Evolutionary conservation across 2,329 filamentous ascomycete species (phyloP).

Genomic region (Triangularia verruculosa): DNA sequence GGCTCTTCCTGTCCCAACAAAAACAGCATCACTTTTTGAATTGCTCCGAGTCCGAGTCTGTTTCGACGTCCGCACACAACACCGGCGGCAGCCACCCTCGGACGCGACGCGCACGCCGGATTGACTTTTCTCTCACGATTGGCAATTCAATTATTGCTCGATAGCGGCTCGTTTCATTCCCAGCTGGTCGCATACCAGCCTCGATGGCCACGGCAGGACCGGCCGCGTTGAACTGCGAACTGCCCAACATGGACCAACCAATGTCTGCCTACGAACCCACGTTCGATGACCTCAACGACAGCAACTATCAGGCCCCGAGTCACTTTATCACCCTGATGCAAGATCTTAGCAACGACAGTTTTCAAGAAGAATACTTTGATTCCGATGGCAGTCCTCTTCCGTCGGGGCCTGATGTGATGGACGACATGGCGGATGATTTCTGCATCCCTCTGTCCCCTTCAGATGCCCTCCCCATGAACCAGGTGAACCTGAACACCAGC

Average conservation of each 20-base stretch:
- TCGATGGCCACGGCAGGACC: background rate
- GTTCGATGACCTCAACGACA: background rate
- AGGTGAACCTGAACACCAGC: background rate
- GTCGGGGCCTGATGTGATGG: background rate
- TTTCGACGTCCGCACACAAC: background rate
- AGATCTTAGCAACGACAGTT: background rate
- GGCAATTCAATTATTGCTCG: background rate
- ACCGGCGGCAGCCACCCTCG: background rate
- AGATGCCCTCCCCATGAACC: background rate
- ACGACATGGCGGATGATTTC: background rate
- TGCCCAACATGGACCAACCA: background rate
- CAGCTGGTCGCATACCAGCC: background rate
- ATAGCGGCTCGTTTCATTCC: background rate
- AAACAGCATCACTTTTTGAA: background rate
- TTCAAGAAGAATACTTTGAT: background rate
- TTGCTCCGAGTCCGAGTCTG: background rate
- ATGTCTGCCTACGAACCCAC: background rate
- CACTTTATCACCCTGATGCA: background rate
- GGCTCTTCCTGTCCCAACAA: background rate
- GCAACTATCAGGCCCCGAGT: background rate
- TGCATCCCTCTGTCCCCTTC: background rate
- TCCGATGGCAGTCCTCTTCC: background rate
- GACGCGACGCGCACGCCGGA: background rate
- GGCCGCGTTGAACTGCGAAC: background rate
- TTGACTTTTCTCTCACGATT: too few relatives aligned